A percentile compares a stretch with the other conserved stretches of the same genome.
Conservation (phyloP, 768 basidiomycete genomes). For the Pisolithus microcarpus region DNA sequence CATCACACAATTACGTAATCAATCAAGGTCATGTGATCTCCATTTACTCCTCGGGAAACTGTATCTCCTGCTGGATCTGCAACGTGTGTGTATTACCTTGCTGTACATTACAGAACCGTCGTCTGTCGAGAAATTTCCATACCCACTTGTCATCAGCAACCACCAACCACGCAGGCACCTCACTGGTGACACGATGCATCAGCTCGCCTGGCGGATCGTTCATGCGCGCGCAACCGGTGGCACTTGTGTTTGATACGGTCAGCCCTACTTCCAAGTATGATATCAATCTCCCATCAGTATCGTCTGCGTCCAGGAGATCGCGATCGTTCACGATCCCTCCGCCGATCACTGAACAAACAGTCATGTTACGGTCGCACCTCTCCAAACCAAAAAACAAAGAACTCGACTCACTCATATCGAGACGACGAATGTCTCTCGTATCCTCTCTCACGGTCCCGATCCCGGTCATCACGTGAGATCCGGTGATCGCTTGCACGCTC, state of each 20-base stretch:
- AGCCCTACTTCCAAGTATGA: too few species aligned
- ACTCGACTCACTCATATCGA: conserved; percentile 62
- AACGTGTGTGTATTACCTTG: conserved; percentile 2
- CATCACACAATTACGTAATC: neutral
- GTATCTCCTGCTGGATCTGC: neutral
- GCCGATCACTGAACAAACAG: conserved; percentile 47
- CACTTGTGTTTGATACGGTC: too few species aligned
- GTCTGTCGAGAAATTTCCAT: conserved; percentile 4
- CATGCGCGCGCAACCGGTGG: neutral
- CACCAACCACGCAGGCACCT: conserved; percentile 11
- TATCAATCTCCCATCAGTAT: conserved; percentile 32
- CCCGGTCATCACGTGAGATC: conserved; percentile 53
- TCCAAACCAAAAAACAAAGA: too few species aligned
- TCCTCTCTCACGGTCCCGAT: conserved; percentile 62
- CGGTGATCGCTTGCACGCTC: conserved; percentile 49
- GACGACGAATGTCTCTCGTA: conserved; percentile 63
- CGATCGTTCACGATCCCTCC: conserved; percentile 66
- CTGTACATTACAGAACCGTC: neutral
- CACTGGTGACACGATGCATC: conserved; percentile 21
- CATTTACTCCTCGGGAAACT: neutral
- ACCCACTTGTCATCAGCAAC: neutral
- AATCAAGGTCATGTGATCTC: neutral
- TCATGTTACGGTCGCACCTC: conserved; percentile 3
- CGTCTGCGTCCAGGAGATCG: conserved; percentile 63
- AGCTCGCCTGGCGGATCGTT: conserved; percentile 2